Evolutionary conservation across 345 rosid species (phyloP).

Genomic region (Syzygium oleosum): DNA sequence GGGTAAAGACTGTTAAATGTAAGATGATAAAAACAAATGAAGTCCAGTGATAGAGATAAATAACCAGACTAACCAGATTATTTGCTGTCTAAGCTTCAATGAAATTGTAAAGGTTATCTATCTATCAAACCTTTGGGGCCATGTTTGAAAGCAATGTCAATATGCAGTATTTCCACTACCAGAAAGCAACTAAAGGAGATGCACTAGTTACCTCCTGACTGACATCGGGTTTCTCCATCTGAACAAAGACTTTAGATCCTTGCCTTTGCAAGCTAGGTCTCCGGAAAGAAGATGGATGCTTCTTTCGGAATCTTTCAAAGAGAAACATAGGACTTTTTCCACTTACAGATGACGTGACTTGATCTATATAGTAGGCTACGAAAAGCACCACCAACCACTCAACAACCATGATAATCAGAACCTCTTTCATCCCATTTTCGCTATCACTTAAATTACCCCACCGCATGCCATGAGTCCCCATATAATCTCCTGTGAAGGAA

Average conservation of each 20-base stretch:
- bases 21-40: not conserved
- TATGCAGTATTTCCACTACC: not conserved
- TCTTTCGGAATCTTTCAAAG: constrained; percentile 31
- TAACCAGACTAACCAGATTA: not conserved
- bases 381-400: constrained; percentile 68
- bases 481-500: constrained; percentile 33
- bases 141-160: not conserved
- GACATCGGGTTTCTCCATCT: constrained; percentile 81
- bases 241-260: constrained; percentile 48
- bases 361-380: constrained; percentile 67
- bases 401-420: constrained; percentile 46
- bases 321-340: constrained; percentile 45
- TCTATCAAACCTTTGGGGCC: not conserved
- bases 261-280: constrained; percentile 53
- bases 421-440: constrained; percentile 50
- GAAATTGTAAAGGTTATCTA: not conserved
- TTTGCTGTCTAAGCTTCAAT: not conserved
- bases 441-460: constrained; percentile 60
- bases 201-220: constrained; percentile 52
- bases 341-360: constrained; percentile 40
- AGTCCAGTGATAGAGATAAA: not conserved
- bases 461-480: constrained; percentile 60
- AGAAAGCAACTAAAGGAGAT: not conserved
- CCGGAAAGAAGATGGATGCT: constrained; percentile 18
- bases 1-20: not conserved